These are phyloP conservation scores for Galerina sulciceps DNA, from an alignment of 768 basidiomycete genomes.

Conservation along the genomic window DNA sequence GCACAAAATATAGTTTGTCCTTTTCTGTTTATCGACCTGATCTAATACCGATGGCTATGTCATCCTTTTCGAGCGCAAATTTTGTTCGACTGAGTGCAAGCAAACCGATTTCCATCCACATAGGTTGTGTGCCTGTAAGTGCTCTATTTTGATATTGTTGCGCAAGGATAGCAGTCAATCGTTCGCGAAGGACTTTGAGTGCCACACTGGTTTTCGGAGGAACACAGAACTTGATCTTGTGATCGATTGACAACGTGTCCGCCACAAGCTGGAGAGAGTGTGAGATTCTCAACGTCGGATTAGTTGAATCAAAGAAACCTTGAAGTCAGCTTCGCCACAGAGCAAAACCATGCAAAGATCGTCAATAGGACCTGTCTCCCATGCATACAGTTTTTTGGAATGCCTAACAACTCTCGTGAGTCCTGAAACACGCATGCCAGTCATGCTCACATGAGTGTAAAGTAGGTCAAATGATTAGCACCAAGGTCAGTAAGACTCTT, in stretches of 20 bases:
- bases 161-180: constrained; percentile 62
- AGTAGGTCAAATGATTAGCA: constrained; percentile 77
- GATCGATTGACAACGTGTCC: constrained; percentile 76
- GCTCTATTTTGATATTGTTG: constrained; percentile 68
- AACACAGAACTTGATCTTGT: constrained; percentile 78
- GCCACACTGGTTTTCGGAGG: constrained; percentile 77
- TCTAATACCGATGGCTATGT: constrained; percentile 13
- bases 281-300: neutral
- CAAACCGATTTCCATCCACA: constrained; percentile 78
- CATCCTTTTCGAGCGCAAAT: constrained; percentile 34
- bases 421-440: neutral
- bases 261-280: constrained; percentile 61
- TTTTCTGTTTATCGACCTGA: neutral
- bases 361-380: constrained; percentile 92
- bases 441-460: constrained; percentile 77
- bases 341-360: constrained; percentile 80
- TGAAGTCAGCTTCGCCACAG: constrained; percentile 91
- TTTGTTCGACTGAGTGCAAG: constrained; percentile 60
- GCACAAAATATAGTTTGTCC: too few relatives aligned
- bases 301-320: constrained; percentile 41
- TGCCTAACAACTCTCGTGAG: constrained; percentile 57
- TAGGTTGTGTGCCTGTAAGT: constrained; percentile 58
- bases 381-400: constrained; percentile 89
- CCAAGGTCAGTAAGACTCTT: constrained; percentile 71
- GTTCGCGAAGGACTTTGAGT: constrained; percentile 76